phyloP scores from a whole-genome alignment of 2,329 filamentous ascomycete genomes.

The Colletotrichum liaoningense region DNA sequence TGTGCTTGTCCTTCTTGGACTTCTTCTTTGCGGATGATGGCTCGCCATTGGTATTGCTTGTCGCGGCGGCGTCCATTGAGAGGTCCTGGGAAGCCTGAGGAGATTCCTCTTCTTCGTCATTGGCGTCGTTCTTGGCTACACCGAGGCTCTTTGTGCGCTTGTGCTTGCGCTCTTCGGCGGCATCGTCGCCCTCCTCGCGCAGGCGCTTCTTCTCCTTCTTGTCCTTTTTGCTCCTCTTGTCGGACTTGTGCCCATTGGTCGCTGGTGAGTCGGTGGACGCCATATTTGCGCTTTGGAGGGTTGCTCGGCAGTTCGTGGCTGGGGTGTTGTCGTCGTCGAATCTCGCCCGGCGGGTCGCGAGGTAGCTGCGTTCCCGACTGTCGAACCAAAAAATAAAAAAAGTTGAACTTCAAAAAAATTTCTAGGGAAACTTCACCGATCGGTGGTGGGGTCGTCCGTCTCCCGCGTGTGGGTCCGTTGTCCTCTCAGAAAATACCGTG shows the following conservation, averaged over 20 bases:
- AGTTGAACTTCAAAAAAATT: constrained; percentile 28
- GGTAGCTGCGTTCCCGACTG: constrained; percentile 23
- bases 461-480: constrained; percentile 17
- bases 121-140: constrained; percentile 38
- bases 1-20: constrained; percentile 30
- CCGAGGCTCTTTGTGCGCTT: constrained; percentile 61
- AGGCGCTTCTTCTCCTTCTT: constrained; percentile 56
- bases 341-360: constrained; percentile 32
- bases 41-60: constrained; percentile 22
- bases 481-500: constrained; percentile 33
- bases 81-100: constrained; percentile 27
- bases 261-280: constrained; percentile 47
- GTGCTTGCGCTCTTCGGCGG: constrained; percentile 57
- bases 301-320: not conserved
- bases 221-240: constrained; percentile 54
- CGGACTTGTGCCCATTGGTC: constrained; percentile 44
- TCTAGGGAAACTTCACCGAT: constrained; percentile 33
- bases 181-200: constrained; percentile 54
- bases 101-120: constrained; percentile 37
- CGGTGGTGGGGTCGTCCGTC: constrained; percentile 35
- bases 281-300: constrained; percentile 41
- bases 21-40: constrained; percentile 28
- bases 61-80: constrained; percentile 31
- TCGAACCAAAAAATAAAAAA: not conserved
- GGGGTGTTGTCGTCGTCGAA: not conserved